A percentile compares a stretch with the other conserved stretches of the same genome.
These are phyloP conservation scores for Castanopsis chinensis DNA, from an alignment of 306 rosid genomes.

Conservation along the genomic window DNA sequence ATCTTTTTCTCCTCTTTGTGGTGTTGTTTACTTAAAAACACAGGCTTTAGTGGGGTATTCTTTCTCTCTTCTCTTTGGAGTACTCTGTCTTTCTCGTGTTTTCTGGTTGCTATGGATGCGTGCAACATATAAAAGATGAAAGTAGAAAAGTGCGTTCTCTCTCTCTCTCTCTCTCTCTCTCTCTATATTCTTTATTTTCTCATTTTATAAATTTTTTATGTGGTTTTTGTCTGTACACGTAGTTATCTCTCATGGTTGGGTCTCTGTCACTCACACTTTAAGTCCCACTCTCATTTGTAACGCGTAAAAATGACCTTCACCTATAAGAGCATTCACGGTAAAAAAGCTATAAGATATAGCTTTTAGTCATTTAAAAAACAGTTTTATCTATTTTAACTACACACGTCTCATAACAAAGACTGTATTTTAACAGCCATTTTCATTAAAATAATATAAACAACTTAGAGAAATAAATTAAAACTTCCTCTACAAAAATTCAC, in stretches of 20 bases:
- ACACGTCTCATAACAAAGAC: too few species aligned
- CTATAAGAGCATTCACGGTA: too few species aligned
- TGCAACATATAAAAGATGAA: slow-evolving; percentile 69
- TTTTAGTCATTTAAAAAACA: too few species aligned
- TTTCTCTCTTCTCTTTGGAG: slow-evolving; percentile 19
- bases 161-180: slow-evolving; percentile 12
- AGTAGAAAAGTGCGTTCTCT: slow-evolving; percentile 77
- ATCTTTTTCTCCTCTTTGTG: slow-evolving; percentile 1
- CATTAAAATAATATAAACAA: too few species aligned
- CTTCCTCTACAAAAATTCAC: too few species aligned
- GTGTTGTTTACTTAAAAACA: neutral
- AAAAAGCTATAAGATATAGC: too few species aligned
- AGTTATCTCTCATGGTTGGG: slow-evolving; percentile 52
- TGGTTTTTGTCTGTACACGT: slow-evolving; percentile 58
- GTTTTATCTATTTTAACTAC: too few species aligned
- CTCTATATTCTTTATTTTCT: neutral
- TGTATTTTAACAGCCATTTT: too few species aligned
- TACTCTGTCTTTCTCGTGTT: slow-evolving; percentile 61
- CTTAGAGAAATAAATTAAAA: too few species aligned
- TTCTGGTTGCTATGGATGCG: slow-evolving; percentile 72
- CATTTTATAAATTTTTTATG: slow-evolving; percentile 16
- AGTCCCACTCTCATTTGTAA: slow-evolving; percentile 29
- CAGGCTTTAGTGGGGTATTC: slow-evolving; percentile 23
- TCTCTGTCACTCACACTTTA: slow-evolving; percentile 30
- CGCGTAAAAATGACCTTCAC: neutral